Evolutionary conservation across 345 rosid genomes (phyloP).

Genomic region (Populus ilicifolia): DNA sequence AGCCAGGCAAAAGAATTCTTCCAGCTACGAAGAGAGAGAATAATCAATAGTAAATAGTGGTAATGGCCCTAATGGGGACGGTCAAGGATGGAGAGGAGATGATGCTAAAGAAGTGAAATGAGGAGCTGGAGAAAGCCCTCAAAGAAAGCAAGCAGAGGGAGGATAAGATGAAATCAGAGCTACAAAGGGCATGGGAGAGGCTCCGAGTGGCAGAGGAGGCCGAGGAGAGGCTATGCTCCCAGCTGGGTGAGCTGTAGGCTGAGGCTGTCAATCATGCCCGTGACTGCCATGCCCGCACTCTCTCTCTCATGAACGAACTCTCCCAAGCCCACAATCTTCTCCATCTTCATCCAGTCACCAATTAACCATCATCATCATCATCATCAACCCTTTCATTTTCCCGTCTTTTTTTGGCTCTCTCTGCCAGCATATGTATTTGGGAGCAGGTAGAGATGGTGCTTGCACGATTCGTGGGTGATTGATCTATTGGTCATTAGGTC

Average conservation of each 20-base stretch:
- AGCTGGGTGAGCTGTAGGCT: conserved; percentile 84
- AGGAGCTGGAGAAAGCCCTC: conserved; percentile 55
- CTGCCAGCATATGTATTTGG: neutral
- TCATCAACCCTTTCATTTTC: neutral
- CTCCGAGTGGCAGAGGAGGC: conserved; percentile 73
- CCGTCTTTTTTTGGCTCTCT: neutral
- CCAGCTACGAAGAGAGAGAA: neutral
- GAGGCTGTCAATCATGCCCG: conserved; percentile 74
- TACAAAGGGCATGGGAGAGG: conserved; percentile 43
- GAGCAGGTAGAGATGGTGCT: neutral
- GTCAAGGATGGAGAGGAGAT: conserved; percentile 18
- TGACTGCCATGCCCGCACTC: conserved; percentile 51
- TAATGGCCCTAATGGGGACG: neutral
- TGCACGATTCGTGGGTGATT: neutral
- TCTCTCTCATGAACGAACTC: conserved; percentile 60
- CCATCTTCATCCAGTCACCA: neutral
- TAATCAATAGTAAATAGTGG: neutral
- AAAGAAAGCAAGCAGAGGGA: conserved; percentile 45
- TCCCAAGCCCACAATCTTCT: conserved; percentile 36
- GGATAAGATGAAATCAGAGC: conserved; percentile 53
- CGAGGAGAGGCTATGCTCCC: conserved; percentile 76
- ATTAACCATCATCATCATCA: neutral
- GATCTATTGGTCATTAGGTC: neutral
- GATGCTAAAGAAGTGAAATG: conserved; percentile 46
- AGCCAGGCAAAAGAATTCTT: neutral